These are phyloP conservation scores for Clonostachys byssicola DNA, from an alignment of 2,329 filamentous ascomycete species.

Conservation along the genomic window DNA sequence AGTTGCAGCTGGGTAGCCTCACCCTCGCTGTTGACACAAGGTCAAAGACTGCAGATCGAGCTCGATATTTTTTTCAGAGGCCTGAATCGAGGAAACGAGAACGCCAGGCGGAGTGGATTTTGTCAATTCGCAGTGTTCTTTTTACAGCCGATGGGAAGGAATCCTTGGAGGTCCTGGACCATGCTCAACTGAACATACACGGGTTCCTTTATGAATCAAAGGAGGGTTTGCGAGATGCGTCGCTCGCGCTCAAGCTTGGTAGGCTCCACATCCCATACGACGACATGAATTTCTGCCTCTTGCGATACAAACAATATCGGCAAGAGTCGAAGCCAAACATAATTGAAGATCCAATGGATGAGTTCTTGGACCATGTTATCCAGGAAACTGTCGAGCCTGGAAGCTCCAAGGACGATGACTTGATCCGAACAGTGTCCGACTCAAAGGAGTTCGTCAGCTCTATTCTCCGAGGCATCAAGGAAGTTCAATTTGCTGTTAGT, in stretches of 20 bases:
- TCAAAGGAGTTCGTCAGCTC: constrained; percentile 91
- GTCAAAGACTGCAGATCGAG: constrained; percentile 85
- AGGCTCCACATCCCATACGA: constrained; percentile 88
- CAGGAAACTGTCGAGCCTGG: constrained; percentile 69
- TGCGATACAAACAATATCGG: constrained; percentile 45
- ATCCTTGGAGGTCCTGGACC: constrained; percentile 83
- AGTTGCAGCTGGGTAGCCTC: constrained; percentile 78
- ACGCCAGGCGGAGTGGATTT: constrained; percentile 88
- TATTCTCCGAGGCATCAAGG: constrained; percentile 86
- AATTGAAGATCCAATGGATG: constrained; percentile 9
- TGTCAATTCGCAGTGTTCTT: constrained; percentile 78
- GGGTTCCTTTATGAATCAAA: constrained; percentile 82
- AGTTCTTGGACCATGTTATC: constrained; percentile 59
- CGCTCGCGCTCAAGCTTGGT: constrained; percentile 86
- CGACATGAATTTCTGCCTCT: constrained; percentile 65
- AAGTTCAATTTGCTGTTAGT: constrained; percentile 92
- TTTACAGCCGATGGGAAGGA: constrained; percentile 85
- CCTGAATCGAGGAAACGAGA: constrained; percentile 52
- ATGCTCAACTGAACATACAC: constrained; percentile 84
- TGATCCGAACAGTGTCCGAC: constrained; percentile 83
- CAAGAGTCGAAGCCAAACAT: constrained; percentile 12
- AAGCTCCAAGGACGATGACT: constrained; percentile 53
- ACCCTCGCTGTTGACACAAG: constrained; percentile 87
- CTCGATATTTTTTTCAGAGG: constrained; percentile 81
- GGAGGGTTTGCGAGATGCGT: constrained; percentile 85